phyloP scores from a whole-genome alignment of 2,329 filamentous ascomycete species.

The Chrysosporium keratinophilum region DNA sequence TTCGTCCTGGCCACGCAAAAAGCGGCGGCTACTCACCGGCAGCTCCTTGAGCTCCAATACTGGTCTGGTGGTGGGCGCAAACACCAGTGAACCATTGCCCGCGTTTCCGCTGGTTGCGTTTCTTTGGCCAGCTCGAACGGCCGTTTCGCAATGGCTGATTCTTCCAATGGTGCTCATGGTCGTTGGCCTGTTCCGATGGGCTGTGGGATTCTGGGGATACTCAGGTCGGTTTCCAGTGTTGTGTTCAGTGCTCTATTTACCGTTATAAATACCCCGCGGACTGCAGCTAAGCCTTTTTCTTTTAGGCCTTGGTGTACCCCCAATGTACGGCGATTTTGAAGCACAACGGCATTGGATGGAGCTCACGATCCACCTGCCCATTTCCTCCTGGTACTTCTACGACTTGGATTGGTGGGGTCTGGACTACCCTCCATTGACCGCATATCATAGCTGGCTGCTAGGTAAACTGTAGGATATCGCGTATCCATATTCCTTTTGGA shows the following conservation, averaged over 20 bases:
- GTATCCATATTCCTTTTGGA: not conserved
- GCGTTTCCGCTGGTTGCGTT: slow-evolving; percentile 89
- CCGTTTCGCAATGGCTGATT: slow-evolving; percentile 82
- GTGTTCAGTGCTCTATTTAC: not conserved
- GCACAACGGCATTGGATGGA: slow-evolving; percentile 99
- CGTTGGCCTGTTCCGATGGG: slow-evolving; percentile 88
- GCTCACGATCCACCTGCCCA: slow-evolving; percentile 74
- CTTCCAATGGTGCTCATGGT: slow-evolving; percentile 80
- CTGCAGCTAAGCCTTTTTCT: not conserved
- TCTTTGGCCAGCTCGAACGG: slow-evolving; percentile 76
- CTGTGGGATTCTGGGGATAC: slow-evolving; percentile 85
- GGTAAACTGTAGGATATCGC: slow-evolving; percentile 56
- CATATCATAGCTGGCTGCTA: slow-evolving; percentile 95
- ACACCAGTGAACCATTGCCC: slow-evolving; percentile 45
- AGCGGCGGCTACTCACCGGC: slow-evolving; percentile 29
- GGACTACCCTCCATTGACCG: slow-evolving; percentile 93
- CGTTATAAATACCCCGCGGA: not conserved
- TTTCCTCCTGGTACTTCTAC: slow-evolving; percentile 96
- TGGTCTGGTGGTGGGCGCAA: slow-evolving; percentile 35
- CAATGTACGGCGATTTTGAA: slow-evolving; percentile 95
- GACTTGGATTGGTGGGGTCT: slow-evolving; percentile 96
- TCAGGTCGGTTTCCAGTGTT: slow-evolving; percentile 53
- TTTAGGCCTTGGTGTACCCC: slow-evolving; percentile 64
- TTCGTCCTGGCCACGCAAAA: slow-evolving; percentile 38
- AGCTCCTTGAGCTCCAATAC: slow-evolving; percentile 32